Conservation (phyloP, 129 eudicot genomes). For the Deinandra increscens region DNA sequence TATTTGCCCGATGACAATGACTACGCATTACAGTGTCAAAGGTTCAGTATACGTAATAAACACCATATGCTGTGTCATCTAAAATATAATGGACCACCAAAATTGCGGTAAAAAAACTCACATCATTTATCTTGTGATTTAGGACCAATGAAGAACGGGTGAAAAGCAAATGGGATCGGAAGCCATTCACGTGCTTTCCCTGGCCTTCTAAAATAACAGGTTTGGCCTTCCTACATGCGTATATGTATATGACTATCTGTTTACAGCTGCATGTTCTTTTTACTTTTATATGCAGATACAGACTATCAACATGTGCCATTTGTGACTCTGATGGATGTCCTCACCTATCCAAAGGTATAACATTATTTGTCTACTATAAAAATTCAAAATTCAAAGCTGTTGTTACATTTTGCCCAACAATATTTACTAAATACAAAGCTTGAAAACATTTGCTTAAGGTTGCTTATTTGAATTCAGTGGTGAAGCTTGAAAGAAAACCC, state of each 20-base stretch:
- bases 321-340: slow-evolving; percentile 67
- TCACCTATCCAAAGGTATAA: slow-evolving; percentile 57
- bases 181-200: slow-evolving; percentile 68
- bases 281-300: slow-evolving; percentile 47
- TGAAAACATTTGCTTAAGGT: neutral
- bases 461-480: too few relatives aligned
- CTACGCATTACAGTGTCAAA: slow-evolving; percentile 43
- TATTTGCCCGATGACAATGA: slow-evolving; percentile 59
- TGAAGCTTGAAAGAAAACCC: too few relatives aligned
- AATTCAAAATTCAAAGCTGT: too few relatives aligned
- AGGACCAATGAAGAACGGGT: slow-evolving; percentile 62
- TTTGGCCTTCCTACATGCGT: slow-evolving; percentile 8
- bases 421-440: neutral
- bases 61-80: neutral
- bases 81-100: neutral
- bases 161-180: slow-evolving; percentile 47
- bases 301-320: slow-evolving; percentile 57
- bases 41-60: slow-evolving; percentile 41
- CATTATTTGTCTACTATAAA: neutral
- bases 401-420: neutral
- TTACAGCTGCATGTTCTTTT: neutral
- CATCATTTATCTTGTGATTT: slow-evolving; percentile 12
- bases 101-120: slow-evolving; percentile 12
- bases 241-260: neutral
- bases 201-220: slow-evolving; percentile 85